Percentiles rank a stretch among this genome's conserved stretches.
Evolutionary conservation across 352 stramenopile species (phyloP).

Genomic region (Phytophthora ohioensis): DNA sequence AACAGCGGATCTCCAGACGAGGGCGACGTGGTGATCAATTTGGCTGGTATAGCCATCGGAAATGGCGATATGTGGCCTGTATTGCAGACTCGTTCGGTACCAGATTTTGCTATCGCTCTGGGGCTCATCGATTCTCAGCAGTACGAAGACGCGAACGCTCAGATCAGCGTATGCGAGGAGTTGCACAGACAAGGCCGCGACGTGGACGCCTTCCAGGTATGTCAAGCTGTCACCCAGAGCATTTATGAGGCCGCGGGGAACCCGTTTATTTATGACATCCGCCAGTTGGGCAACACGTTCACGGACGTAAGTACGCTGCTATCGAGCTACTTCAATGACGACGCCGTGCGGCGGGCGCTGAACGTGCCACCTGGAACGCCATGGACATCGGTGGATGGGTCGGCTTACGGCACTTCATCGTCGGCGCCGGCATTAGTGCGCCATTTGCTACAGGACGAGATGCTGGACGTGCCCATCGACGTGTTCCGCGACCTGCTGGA

Average conservation of each 20-base stretch:
- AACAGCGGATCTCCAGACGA: slow-evolving; percentile 61
- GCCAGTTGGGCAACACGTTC: slow-evolving; percentile 67
- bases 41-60: slow-evolving; percentile 92
- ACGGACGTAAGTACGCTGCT: slow-evolving; percentile 56
- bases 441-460: slow-evolving; percentile 79
- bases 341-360: slow-evolving; percentile 84
- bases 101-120: slow-evolving; percentile 83
- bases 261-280: slow-evolving; percentile 89
- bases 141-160: slow-evolving; percentile 76
- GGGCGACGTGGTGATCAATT: slow-evolving; percentile 63
- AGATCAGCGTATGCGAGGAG: slow-evolving; percentile 82
- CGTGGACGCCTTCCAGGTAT: slow-evolving; percentile 78
- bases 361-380: slow-evolving; percentile 77
- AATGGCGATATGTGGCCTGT: slow-evolving; percentile 91
- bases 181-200: slow-evolving; percentile 77
- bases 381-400: slow-evolving; percentile 76
- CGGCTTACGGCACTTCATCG: slow-evolving; percentile 60
- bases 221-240: slow-evolving; percentile 72
- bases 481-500: slow-evolving; percentile 82
- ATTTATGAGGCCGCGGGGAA: slow-evolving; percentile 83
- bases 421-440: slow-evolving; percentile 66
- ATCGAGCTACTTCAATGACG: slow-evolving; percentile 86
- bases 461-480: slow-evolving; percentile 80
- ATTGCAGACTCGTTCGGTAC: slow-evolving; percentile 80
- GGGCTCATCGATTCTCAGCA: slow-evolving; percentile 86